Conservation (phyloP, 192 early-diverging fungal species). For the Ambispora gerdemannii region DNA sequence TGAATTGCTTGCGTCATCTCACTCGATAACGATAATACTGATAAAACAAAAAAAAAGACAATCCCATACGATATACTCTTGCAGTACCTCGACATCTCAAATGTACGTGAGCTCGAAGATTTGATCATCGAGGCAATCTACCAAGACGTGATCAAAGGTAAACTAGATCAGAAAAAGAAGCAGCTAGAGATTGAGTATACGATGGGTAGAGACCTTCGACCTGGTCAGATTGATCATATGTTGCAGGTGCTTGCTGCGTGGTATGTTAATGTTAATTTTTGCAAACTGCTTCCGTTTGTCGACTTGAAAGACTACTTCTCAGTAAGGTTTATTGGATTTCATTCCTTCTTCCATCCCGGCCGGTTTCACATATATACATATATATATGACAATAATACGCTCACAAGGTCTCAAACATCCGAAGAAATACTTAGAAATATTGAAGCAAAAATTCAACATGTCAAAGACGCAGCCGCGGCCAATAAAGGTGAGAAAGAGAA, state of each 20-base stretch:
- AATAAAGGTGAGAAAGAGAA: slow-evolving; percentile 40
- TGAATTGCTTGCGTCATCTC: neutral
- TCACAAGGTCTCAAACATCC: slow-evolving; percentile 55
- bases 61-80: slow-evolving; percentile 66
- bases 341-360: neutral
- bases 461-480: slow-evolving; percentile 43
- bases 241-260: slow-evolving; percentile 55
- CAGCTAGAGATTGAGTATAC: slow-evolving; percentile 72
- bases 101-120: slow-evolving; percentile 81
- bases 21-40: no score
- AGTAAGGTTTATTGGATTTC: neutral
- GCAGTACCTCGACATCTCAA: slow-evolving; percentile 66
- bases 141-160: slow-evolving; percentile 71
- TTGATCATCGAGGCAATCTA: slow-evolving; percentile 86
- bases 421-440: slow-evolving; percentile 51
- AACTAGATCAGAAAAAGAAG: slow-evolving; percentile 76
- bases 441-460: slow-evolving; percentile 49
- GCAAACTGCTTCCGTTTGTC: neutral
- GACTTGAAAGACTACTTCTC: no score
- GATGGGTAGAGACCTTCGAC: slow-evolving; percentile 79
- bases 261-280: slow-evolving; percentile 38
- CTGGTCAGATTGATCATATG: slow-evolving; percentile 58
- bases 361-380: neutral
- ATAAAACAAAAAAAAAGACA: slow-evolving; percentile 58
- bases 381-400: neutral